Conservation (phyloP, 306 rosid genomes). For the Rosa rugosa region DNA sequence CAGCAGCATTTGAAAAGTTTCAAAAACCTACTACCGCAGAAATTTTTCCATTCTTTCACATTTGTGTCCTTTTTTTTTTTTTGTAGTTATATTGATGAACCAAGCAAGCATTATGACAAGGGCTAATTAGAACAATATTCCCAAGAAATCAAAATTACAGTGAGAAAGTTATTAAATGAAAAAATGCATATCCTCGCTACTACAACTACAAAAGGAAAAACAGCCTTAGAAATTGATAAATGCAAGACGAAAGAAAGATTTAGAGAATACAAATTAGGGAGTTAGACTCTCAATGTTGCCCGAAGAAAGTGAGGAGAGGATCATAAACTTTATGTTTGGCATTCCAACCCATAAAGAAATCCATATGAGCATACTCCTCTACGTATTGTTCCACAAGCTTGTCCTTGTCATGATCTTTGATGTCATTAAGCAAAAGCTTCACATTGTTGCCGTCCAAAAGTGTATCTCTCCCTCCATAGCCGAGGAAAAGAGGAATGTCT, state of each 20-base stretch:
- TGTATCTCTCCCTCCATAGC: conserved; percentile 68
- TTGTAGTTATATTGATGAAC: too few relatives aligned
- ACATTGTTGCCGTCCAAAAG: conserved; percentile 70
- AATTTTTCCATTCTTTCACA: too few relatives aligned
- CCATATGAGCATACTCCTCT: conserved; percentile 79
- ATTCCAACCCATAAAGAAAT: conserved; percentile 69
- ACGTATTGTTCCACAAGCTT: conserved; percentile 62
- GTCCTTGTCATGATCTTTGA: conserved; percentile 55
- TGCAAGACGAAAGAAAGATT: not conserved
- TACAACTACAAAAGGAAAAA: not conserved
- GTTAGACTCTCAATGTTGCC: conserved; percentile 33
- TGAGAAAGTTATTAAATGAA: not conserved
- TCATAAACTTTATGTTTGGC: conserved; percentile 65
- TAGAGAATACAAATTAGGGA: not conserved
- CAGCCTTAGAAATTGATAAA: too few relatives aligned
- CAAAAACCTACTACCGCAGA: too few relatives aligned
- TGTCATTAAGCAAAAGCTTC: conserved; percentile 41
- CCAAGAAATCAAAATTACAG: not conserved
- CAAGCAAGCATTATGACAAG: too few relatives aligned
- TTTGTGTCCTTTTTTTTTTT: too few relatives aligned
- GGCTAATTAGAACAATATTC: not conserved
- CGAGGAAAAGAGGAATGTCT: conserved; percentile 7
- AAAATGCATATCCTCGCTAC: too few relatives aligned
- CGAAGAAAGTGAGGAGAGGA: conserved; percentile 73
- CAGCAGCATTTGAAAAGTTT: too few relatives aligned